phyloP scores from a whole-genome alignment of 768 basidiomycete genomes.

The Agrocybe pediades region DNA sequence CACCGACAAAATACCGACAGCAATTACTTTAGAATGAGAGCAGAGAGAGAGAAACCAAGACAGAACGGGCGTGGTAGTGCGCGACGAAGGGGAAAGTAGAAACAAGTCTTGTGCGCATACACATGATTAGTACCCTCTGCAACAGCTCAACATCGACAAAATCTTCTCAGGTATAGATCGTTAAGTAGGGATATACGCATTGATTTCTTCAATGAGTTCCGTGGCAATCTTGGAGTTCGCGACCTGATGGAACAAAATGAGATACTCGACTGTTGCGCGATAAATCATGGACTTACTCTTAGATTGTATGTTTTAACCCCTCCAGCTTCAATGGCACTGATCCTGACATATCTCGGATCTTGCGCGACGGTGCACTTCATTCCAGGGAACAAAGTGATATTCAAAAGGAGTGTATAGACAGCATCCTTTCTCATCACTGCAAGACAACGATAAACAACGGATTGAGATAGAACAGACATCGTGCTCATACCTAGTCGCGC shows the following conservation, averaged over 20 bases:
- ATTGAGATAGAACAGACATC: background rate
- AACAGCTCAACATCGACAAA: background rate
- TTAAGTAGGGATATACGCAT: slow-evolving; percentile 46
- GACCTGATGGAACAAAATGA: slow-evolving; percentile 40
- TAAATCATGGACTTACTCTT: slow-evolving; percentile 46
- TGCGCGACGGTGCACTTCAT: slow-evolving; percentile 75
- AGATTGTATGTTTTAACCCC: slow-evolving; percentile 72
- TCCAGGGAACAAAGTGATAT: slow-evolving; percentile 74
- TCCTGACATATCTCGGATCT: slow-evolving; percentile 78
- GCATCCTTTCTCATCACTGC: slow-evolving; percentile 88
- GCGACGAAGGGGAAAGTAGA: slow-evolving; percentile 3
- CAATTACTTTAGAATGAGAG: slow-evolving; percentile 2
- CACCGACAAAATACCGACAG: slow-evolving; percentile 13
- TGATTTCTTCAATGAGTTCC: slow-evolving; percentile 63
- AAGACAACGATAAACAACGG: background rate
- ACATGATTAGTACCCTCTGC: slow-evolving; percentile 6
- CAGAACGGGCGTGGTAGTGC: background rate
- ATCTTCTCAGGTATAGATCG: slow-evolving; percentile 14
- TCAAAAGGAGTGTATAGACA: slow-evolving; percentile 72
- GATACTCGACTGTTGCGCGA: background rate
- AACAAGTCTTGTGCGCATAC: slow-evolving; percentile 1
- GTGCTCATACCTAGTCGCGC: slow-evolving; percentile 63
- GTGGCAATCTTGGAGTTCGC: slow-evolving; percentile 70
- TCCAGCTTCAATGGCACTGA: slow-evolving; percentile 70
- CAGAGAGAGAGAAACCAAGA: slow-evolving; percentile 4